Base-by-base conservation (phyloP, 306 rosid species). In the Prosopis cineraria region DNA sequence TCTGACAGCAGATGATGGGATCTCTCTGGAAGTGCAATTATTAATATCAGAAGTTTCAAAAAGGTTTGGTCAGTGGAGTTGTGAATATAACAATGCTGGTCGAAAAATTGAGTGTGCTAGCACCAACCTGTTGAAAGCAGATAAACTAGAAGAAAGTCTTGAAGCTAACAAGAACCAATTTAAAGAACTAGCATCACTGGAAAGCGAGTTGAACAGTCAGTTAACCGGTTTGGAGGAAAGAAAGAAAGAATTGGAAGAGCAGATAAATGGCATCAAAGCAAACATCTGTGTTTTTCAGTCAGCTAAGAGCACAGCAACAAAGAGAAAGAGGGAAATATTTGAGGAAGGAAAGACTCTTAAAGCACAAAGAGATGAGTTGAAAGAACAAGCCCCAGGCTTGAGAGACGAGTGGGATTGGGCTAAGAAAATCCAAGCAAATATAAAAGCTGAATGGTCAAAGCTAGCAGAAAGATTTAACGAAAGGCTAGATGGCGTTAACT, bases 231-330 rank as follows among this genome's bases (percentile, higher is more conserved):
- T 86, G 85, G 89, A 86, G 78, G 80, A 73, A 76, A 76, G 59
- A 72, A 83, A 86, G 85, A 82, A 69, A 77, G 87, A 86, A 76
- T 74, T 86, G 48, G 89, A 86, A 80, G 85, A 82, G 73, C 87
- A 86, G 48, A 69, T 86, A 52, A 77, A 45, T 77, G 83, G 81
- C 34, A 63, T 80, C 16, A 86, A 83, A 47, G 81, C 83, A 72
- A 80, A 83, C 80, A 62, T 80, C 13, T 52, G 78, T 55, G 89
- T 77, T 43, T 86, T 70, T 44, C 83, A 76, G 27, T 72, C 89
- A 10, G 89, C 87, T 1, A 86, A 77, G 85, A 58, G 37, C 52
- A 64, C 79, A 0, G 24, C 85, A 13, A 39, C 67, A 0, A 86
- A 80, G 85, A 77, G 87, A 34, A 86, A 86, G 76, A 86, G 85